A percentile compares a stretch with the other conserved stretches of the same genome.
phyloP scores from a whole-genome alignment of 169 alveolate species.

The Cryptosporidium meleagridis region DNA sequence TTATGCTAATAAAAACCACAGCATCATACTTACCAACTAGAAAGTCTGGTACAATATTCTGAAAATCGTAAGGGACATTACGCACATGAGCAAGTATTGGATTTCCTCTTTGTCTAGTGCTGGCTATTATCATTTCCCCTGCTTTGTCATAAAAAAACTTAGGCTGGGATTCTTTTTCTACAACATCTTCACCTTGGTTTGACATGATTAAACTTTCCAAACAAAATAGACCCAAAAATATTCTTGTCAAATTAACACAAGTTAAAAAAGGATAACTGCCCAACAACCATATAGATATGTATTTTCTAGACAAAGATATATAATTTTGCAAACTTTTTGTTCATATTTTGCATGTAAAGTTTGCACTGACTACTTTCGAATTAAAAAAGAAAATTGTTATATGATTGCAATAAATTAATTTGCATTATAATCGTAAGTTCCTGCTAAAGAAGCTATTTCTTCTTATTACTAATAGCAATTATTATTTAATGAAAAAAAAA shows the following conservation, averaged over 20 bases:
- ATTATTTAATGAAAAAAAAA: no score
- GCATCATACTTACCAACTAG: constrained; percentile 77
- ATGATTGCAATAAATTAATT: not conserved
- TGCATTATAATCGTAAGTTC: not conserved
- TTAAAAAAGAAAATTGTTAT: not conserved
- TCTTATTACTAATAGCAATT: not conserved
- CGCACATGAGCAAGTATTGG: constrained; percentile 48
- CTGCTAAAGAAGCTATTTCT: not conserved
- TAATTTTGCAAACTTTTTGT: not conserved
- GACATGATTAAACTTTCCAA: not conserved
- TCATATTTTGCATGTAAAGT: not conserved
- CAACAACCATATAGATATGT: not conserved
- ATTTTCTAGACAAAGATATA: no score
- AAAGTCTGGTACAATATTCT: constrained; percentile 76
- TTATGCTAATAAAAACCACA: constrained; percentile 74
- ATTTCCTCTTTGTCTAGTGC: constrained; percentile 76
- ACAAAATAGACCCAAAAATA: not conserved
- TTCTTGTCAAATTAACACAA: not conserved
- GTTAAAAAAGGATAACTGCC: not conserved
- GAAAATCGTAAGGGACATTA: constrained; percentile 68
- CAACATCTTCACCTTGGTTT: not conserved
- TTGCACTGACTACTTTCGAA: not conserved
- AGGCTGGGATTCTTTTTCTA: not conserved
- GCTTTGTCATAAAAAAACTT: constrained; percentile 32
- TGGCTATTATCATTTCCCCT: constrained; percentile 68